phyloP scores from a whole-genome alignment of 148 eudicot species.

The Amaranthus cruentus region DNA sequence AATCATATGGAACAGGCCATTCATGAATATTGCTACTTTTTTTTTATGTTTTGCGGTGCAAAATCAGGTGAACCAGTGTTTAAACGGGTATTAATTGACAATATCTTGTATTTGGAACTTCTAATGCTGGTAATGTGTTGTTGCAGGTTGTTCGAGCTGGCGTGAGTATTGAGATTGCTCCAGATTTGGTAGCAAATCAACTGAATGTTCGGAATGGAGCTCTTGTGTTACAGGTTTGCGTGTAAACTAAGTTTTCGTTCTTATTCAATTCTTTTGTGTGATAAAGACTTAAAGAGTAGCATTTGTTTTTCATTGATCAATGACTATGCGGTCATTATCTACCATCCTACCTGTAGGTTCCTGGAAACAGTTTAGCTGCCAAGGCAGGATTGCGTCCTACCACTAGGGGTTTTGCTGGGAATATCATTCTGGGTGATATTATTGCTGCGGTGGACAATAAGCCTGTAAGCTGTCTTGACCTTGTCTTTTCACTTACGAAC shows the following conservation, averaged over 20 bases:
- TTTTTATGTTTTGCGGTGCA: too few species aligned
- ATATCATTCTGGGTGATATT: constrained; percentile 84
- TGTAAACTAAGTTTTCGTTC: background rate
- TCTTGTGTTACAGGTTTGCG: constrained; percentile 64
- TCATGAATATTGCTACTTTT: too few species aligned
- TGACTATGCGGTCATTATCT: background rate
- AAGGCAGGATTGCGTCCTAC: constrained; percentile 90
- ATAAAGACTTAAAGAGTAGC: background rate
- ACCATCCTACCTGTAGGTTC: constrained; percentile 47
- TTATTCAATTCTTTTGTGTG: background rate
- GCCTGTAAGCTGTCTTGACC: constrained; percentile 50
- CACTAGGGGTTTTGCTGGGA: constrained; percentile 94
- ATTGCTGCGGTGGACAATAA: constrained; percentile 70
- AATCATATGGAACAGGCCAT: too few species aligned
- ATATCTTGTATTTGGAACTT: background rate
- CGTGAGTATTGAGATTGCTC: constrained; percentile 76
- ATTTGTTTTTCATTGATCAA: background rate
- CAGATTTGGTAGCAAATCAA: constrained; percentile 83
- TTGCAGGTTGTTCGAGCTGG: constrained; percentile 80
- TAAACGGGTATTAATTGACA: background rate
- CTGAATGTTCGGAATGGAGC: constrained; percentile 96
- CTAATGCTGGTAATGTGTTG: constrained; percentile 12
- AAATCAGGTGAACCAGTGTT: too few species aligned
- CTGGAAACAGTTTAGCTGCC: constrained; percentile 80
- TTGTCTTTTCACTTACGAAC: background rate